Evolutionary conservation across 108 stramenopile genomes (phyloP).

Genomic region (Chaetoceros tenuissimus): DNA sequence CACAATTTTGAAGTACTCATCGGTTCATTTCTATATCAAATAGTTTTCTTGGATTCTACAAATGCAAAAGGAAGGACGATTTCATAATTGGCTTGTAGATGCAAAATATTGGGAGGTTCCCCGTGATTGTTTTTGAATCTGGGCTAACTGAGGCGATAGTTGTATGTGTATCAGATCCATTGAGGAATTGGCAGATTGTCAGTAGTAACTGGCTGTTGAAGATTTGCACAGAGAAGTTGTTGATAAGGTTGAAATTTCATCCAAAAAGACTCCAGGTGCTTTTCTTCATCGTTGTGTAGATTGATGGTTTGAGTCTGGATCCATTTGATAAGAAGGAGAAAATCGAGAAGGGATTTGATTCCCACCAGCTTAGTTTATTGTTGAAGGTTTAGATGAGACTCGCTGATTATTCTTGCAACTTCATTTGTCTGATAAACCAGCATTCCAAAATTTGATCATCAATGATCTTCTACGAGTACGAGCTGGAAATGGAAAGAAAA

Average conservation of each 20-base stretch:
- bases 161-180: conserved; percentile 94
- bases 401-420: conserved; percentile 98
- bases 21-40: too few species aligned
- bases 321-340: conserved; percentile 97
- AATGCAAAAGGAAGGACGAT: conserved; percentile 96
- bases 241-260: conserved; percentile 93
- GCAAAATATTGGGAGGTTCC: conserved; percentile 99
- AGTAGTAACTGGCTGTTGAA: conserved; percentile 68
- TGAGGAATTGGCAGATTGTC: conserved; percentile 86
- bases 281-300: conserved; percentile 90
- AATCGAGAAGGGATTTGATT: conserved; percentile 95
- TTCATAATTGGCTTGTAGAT: conserved; percentile 97
- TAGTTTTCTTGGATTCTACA: too few species aligned
- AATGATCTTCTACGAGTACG: conserved; percentile 98
- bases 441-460: conserved; percentile 98
- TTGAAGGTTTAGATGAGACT: conserved; percentile 99
- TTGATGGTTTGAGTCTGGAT: conserved; percentile 99
- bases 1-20: too few species aligned
- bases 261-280: conserved; percentile 84
- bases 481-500: conserved; percentile 97
- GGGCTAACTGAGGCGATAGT: conserved; percentile 86
- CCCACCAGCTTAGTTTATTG: conserved; percentile 99
- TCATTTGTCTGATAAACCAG: conserved; percentile 96
- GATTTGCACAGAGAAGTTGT: conserved; percentile 96
- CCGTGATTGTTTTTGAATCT: conserved; percentile 99